phyloP scores from a whole-genome alignment of 2,329 filamentous ascomycete species.

The Colletotrichum gigasporum region DNA sequence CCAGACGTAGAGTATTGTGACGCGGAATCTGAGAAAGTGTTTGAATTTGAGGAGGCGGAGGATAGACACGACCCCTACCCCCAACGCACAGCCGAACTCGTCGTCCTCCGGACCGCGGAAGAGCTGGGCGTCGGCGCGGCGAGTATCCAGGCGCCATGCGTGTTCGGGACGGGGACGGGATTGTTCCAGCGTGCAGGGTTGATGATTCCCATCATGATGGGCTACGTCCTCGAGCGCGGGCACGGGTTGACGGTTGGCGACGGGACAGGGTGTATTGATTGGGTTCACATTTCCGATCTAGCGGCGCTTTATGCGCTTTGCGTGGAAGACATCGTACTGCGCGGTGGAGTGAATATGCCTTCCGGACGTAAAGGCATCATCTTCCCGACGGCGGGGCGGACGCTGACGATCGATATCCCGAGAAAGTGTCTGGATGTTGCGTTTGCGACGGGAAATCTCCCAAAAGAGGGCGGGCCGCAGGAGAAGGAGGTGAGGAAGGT shows the following conservation, averaged over 20 bases:
- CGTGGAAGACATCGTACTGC: slow-evolving; percentile 21
- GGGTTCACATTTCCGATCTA: slow-evolving; percentile 33
- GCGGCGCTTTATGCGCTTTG: slow-evolving; percentile 33
- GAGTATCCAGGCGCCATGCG: slow-evolving; percentile 31
- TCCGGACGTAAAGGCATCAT: slow-evolving; percentile 11
- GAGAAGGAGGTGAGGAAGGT: slow-evolving; percentile 16
- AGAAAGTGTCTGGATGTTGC: slow-evolving; percentile 25
- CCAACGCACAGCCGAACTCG: slow-evolving; percentile 33
- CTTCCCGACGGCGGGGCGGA: slow-evolving; percentile 23
- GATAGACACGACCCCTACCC: slow-evolving; percentile 32
- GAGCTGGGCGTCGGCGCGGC: slow-evolving; percentile 24
- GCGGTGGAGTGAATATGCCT: background rate
- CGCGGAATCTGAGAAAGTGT: slow-evolving; percentile 11
- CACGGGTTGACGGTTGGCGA: slow-evolving; percentile 32
- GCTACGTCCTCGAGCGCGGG: slow-evolving; percentile 30
- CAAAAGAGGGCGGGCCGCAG: slow-evolving; percentile 6
- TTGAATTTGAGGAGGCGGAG: slow-evolving; percentile 31
- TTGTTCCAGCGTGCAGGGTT: slow-evolving; percentile 30
- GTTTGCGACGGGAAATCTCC: slow-evolving; percentile 29
- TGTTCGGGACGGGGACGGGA: slow-evolving; percentile 31
- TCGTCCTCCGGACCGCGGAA: slow-evolving; percentile 21
- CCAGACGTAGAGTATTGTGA: slow-evolving; percentile 30
- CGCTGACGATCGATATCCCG: slow-evolving; percentile 9
- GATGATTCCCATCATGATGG: slow-evolving; percentile 33
- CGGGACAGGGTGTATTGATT: slow-evolving; percentile 28